Evolutionary conservation across 163 green algal genomes (phyloP).

Genomic region (Chlorella variabilis): DNA sequence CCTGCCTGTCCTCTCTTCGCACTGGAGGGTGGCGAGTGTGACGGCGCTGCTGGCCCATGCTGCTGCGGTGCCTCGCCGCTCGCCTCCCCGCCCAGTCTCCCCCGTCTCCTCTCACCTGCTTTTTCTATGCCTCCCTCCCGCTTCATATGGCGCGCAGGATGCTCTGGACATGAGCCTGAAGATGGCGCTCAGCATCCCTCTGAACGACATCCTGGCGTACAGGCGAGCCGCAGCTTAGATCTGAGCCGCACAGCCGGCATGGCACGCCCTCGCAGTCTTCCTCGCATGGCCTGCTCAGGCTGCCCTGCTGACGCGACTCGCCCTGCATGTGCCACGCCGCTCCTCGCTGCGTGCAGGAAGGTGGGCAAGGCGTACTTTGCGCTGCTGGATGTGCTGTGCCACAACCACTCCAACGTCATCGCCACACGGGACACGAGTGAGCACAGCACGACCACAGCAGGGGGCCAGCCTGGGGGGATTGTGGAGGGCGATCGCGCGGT

Average conservation of each 20-base stretch:
- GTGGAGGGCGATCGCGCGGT: too few species aligned
- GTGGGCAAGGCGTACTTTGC: constrained; percentile 90
- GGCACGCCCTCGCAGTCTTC: neutral
- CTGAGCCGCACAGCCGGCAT: neutral
- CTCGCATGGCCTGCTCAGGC: neutral
- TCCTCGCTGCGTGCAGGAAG: constrained; percentile 47
- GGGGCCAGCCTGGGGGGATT: too few species aligned
- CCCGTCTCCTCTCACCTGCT: neutral
- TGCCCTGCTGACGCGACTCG: neutral
- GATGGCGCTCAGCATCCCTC: constrained; percentile 83
- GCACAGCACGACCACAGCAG: neutral
- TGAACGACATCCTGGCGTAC: constrained; percentile 90
- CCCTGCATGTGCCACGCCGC: neutral
- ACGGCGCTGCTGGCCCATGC: neutral
- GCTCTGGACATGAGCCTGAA: constrained; percentile 89
- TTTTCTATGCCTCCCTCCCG: too few species aligned
- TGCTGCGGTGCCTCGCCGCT: too few species aligned
- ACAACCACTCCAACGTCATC: constrained; percentile 83
- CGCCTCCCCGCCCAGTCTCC: too few species aligned
- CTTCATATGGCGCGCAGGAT: too few species aligned
- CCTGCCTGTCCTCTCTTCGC: too few species aligned
- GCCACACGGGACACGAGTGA: constrained; percentile 62
- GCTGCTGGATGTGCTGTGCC: constrained; percentile 93
- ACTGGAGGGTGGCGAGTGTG: too few species aligned
- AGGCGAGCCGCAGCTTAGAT: constrained; percentile 60